Conservation (phyloP, 768 basidiomycete genomes). For the Ramaria rubella region DNA sequence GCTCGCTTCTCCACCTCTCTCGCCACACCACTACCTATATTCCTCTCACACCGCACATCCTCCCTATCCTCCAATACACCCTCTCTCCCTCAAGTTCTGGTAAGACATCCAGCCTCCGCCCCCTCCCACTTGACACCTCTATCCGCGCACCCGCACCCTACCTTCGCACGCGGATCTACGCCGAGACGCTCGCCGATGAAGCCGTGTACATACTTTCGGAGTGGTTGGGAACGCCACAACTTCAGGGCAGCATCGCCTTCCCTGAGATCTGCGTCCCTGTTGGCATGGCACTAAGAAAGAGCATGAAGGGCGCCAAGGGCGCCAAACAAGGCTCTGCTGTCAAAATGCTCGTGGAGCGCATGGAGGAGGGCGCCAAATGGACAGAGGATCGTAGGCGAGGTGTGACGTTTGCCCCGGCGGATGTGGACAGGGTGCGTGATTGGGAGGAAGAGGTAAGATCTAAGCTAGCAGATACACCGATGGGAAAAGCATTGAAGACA, state of each 20-base stretch:
- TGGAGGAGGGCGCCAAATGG: constrained; percentile 82
- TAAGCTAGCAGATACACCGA: constrained; percentile 58
- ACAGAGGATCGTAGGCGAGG: constrained; percentile 61
- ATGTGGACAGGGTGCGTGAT: constrained; percentile 55
- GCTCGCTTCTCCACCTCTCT: constrained; percentile 81
- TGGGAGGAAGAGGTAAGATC: constrained; percentile 61
- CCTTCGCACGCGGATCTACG: constrained; percentile 78
- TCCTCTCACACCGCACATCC: constrained; percentile 78
- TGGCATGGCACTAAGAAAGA: constrained; percentile 60
- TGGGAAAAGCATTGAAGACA: constrained; percentile 76
- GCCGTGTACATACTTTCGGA: constrained; percentile 70
- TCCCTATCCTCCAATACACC: constrained; percentile 77
- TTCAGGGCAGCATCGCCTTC: constrained; percentile 86
- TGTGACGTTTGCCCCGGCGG: constrained; percentile 71
- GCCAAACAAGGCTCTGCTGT: constrained; percentile 55
- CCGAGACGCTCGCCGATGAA: constrained; percentile 81
- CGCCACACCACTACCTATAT: constrained; percentile 81
- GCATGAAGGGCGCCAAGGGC: constrained; percentile 54
- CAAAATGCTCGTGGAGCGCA: constrained; percentile 76
- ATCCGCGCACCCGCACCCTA: constrained; percentile 88
- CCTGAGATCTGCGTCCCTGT: constrained; percentile 87
- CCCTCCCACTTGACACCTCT: constrained; percentile 80
- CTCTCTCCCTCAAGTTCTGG: constrained; percentile 62
- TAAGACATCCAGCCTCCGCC: constrained; percentile 79
- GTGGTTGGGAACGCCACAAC: constrained; percentile 62